These are phyloP conservation scores for Chrysoporthe cubensis DNA, from an alignment of 2,329 filamentous ascomycete species.

Conservation along the genomic window DNA sequence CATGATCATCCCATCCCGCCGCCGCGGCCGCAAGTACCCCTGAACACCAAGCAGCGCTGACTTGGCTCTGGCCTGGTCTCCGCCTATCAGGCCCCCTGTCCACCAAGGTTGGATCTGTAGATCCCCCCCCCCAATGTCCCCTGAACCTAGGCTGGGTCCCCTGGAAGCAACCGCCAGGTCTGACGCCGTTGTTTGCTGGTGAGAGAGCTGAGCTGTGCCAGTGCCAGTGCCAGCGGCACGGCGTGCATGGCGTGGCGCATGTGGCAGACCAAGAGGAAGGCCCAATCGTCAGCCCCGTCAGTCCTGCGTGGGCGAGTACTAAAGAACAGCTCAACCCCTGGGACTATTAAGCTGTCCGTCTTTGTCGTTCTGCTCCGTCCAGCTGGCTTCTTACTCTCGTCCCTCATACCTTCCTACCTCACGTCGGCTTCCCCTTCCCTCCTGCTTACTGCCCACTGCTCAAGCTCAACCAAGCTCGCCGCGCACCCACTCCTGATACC, in stretches of 20 bases:
- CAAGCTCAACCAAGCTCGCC: neutral
- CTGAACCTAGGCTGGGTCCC: constrained; percentile 10
- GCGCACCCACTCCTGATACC: constrained; percentile 26
- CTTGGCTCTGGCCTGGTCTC: constrained; percentile 7
- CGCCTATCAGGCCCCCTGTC: constrained; percentile 1
- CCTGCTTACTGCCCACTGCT: neutral
- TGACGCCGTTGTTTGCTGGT: constrained; percentile 15
- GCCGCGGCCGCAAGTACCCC: neutral
- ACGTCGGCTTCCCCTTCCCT: constrained; percentile 18
- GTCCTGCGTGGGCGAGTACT: constrained; percentile 16
- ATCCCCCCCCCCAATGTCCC: constrained; percentile 19
- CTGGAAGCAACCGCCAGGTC: constrained; percentile 15
- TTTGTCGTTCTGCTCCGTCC: constrained; percentile 10
- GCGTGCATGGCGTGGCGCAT: constrained; percentile 9
- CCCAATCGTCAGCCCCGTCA: constrained; percentile 18
- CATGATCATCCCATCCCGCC: neutral
- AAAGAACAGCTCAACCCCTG: constrained; percentile 30
- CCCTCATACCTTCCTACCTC: constrained; percentile 17
- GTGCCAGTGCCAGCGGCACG: neutral
- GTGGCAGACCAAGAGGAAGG: constrained; percentile 16
- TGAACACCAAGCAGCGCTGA: neutral
- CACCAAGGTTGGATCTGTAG: constrained; percentile 14
- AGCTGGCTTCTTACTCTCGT: constrained; percentile 26
- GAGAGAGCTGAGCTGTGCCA: constrained; percentile 5
- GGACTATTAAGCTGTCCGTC: constrained; percentile 5